These are phyloP conservation scores for Mucor racemosus DNA, from an alignment of 371 early-diverging fungal species.

Conservation along the genomic window DNA sequence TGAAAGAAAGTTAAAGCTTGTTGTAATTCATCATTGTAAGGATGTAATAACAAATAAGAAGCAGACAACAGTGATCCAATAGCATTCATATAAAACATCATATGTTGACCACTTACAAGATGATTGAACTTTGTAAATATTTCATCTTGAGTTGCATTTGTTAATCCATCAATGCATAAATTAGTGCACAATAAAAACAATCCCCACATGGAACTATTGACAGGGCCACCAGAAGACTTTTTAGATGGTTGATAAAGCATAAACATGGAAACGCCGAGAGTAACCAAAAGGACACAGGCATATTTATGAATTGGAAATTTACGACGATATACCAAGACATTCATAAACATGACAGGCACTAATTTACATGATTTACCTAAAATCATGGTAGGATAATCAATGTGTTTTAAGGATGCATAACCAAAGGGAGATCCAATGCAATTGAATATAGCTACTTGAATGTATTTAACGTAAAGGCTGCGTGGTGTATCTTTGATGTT, in stretches of 20 bases:
- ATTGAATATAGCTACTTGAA: constrained; percentile 77
- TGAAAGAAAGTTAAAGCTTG: constrained; percentile 79
- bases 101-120: constrained; percentile 80
- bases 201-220: constrained; percentile 72
- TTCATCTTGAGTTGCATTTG: constrained; percentile 98
- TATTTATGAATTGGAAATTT: constrained; percentile 86
- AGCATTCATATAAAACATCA: constrained; percentile 98
- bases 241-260: constrained; percentile 81
- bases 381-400: constrained; percentile 97
- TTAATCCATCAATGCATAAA: constrained; percentile 91
- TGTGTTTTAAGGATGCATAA: constrained; percentile 89
- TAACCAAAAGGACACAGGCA: constrained; percentile 82
- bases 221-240: constrained; percentile 49
- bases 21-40: constrained; percentile 79
- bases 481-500: constrained; percentile 44
- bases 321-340: constrained; percentile 87
- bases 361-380: constrained; percentile 98
- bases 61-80: constrained; percentile 76
- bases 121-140: constrained; percentile 78
- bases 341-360: constrained; percentile 96
- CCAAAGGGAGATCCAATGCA: constrained; percentile 92
- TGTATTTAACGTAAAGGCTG: constrained; percentile 60
- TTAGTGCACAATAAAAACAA: constrained; percentile 83
- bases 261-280: constrained; percentile 90
- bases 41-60: constrained; percentile 68